These are phyloP conservation scores for Ascochyta viciae-villosae DNA, from an alignment of 2,329 filamentous ascomycete species.

Conservation along the genomic window DNA sequence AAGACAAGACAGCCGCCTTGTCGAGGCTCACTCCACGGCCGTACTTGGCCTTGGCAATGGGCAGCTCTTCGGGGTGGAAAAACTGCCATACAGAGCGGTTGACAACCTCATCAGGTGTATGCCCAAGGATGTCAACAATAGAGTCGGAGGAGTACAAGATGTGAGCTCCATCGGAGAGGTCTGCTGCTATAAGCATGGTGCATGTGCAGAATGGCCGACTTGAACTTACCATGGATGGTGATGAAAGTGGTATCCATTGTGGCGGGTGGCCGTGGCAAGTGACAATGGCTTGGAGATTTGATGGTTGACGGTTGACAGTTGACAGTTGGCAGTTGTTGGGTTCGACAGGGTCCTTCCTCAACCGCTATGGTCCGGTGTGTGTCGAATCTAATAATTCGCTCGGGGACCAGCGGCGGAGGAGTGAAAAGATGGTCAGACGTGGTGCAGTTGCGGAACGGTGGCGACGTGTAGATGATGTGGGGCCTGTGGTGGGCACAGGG, in stretches of 20 bases:
- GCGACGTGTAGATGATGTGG: constrained; percentile 30
- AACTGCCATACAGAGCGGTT: constrained; percentile 83
- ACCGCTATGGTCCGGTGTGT: constrained; percentile 33
- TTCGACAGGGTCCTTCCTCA: constrained; percentile 17
- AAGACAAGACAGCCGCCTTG: constrained; percentile 84
- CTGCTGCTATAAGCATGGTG: constrained; percentile 53
- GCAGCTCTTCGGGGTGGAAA: constrained; percentile 82
- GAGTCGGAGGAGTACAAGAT: constrained; percentile 86
- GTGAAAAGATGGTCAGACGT: constrained; percentile 13
- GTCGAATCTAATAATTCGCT: constrained; percentile 51
- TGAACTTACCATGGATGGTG: constrained; percentile 79
- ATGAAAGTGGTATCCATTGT: constrained; percentile 82
- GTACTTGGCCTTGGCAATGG: constrained; percentile 75
- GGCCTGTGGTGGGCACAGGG: constrained; percentile 27
- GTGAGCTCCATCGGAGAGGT: constrained; percentile 76
- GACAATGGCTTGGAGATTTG: background rate
- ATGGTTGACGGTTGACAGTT: background rate
- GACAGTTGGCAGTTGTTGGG: background rate
- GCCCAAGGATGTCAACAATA: constrained; percentile 82
- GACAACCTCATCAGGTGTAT: constrained; percentile 76
- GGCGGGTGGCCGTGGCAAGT: constrained; percentile 10
- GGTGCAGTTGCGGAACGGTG: constrained; percentile 18
- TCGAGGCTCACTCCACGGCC: constrained; percentile 77
- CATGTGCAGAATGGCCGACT: constrained; percentile 2
- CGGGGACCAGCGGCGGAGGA: constrained; percentile 37